These are phyloP conservation scores for Ceratocystis harringtonii DNA, from an alignment of 2,329 filamentous ascomycete species.

Conservation along the genomic window DNA sequence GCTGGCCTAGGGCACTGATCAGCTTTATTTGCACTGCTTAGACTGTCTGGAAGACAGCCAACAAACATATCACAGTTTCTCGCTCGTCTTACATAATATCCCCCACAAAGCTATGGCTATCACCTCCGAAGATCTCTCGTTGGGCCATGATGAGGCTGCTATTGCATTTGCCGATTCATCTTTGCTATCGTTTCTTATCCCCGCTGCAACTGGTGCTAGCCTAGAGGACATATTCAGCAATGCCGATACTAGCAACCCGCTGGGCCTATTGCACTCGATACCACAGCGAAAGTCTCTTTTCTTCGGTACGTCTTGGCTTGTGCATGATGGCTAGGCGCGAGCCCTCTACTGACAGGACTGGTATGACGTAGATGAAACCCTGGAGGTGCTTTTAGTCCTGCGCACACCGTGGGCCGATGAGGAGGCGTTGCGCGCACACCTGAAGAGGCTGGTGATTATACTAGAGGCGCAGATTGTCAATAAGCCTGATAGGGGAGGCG, in stretches of 20 bases:
- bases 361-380: constrained; percentile 50
- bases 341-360: neutral
- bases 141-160: constrained; percentile 21
- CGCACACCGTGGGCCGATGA: constrained; percentile 47
- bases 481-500: constrained; percentile 31
- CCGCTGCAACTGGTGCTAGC: constrained; percentile 38
- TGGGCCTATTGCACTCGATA: constrained; percentile 40
- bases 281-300: constrained; percentile 50
- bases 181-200: constrained; percentile 45
- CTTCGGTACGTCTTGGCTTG: constrained; percentile 43
- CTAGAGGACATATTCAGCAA: constrained; percentile 36
- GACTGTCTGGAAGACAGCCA: neutral
- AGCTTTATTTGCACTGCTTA: no score
- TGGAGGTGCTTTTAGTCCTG: constrained; percentile 53
- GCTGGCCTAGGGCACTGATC: no score
- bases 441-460: constrained; percentile 48
- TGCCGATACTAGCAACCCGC: constrained; percentile 27
- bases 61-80: neutral
- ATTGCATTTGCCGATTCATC: constrained; percentile 42
- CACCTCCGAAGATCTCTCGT: constrained; percentile 22
- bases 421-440: constrained; percentile 39
- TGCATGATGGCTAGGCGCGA: neutral
- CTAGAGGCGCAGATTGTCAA: constrained; percentile 53
- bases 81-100: neutral
- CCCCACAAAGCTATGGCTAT: constrained; percentile 20